Percentiles rank a stretch among this genome's conserved stretches.
Conservation (phyloP, 78 protist genomes). For the Dictyostelium purpureum region DNA sequence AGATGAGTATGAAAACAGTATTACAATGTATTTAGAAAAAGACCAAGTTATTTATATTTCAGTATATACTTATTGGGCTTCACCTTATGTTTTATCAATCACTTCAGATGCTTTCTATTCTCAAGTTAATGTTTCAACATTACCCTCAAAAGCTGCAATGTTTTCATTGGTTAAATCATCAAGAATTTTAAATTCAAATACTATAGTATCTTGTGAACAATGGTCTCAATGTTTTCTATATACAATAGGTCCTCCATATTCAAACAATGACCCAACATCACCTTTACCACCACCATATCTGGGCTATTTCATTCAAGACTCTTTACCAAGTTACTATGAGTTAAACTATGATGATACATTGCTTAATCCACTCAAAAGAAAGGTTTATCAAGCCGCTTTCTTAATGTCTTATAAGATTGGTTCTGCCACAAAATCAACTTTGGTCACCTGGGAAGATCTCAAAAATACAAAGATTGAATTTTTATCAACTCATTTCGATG, state of each 20-base stretch:
- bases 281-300: conserved; percentile 29
- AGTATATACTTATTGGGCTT: not conserved
- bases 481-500: not conserved
- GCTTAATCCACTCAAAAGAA: not conserved
- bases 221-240: not conserved
- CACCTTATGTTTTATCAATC: not conserved
- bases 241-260: not conserved
- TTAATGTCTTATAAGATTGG: conserved; percentile 20
- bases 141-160: not conserved
- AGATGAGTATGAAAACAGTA: not conserved
- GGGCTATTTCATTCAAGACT: not conserved
- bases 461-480: not conserved
- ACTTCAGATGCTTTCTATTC: not conserved
- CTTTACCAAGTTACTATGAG: not conserved
- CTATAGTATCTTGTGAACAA: not conserved
- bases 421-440: not conserved
- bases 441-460: not conserved
- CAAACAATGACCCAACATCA: not conserved
- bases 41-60: conserved; percentile 11
- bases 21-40: conserved; percentile 9
- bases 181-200: not conserved
- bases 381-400: conserved; percentile 26
- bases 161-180: not conserved
- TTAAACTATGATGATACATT: not conserved
- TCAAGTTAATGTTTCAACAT: not conserved